Evolutionary conservation across 1,284 basidiomycete species (phyloP), one percentile per base, ranked within the genome.

Genomic region (Leccinum glutinopallens): DNA sequence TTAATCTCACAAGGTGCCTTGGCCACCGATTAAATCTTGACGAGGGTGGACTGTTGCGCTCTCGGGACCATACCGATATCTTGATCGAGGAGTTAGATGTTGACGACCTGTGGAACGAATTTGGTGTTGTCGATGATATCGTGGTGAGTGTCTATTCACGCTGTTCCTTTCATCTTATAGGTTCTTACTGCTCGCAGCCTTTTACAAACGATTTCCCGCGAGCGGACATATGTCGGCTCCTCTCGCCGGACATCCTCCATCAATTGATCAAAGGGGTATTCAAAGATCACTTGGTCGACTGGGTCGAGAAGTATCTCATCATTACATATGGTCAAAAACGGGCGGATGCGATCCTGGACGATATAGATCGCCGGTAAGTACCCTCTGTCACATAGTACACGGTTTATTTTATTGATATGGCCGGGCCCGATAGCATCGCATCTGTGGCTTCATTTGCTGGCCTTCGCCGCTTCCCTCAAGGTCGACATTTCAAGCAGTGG

Each of bases 181-280:
- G 8, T 33, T 15, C 13, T 39, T 5, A 39, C 5, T 39, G 6
- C 13, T 39, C 6, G 2, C 13, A 39, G 37, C 56, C 56, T 0
- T 69, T 69, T 5, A 69, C 60, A 1, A n/a, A 56, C 15, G 7
- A 62, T 8, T 68, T 69, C 25, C 67, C 65, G 2, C 25, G 13
- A n/a, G 67, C 67, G 2, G 58, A 69, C 19, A 69, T 69, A 4
- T 9, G 13, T 9, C 33, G 63, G 9, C 65, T 69, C 2, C 5
- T 69, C 0, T 12, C 62, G 0, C 59, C 60, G 0, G 58, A 69
- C 19, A 60, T 69, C 3, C 62, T 69, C 1, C 64, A 69, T 39
- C 68, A 69, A n/a, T 1, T 69, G 0, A 8, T 66, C 0, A 66
- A 66, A 3, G 59, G 64, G 0, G n/a, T 12, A 1, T 66, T 66